phyloP scores from a whole-genome alignment of 768 basidiomycete genomes.

The Lactarius hengduanensis region DNA sequence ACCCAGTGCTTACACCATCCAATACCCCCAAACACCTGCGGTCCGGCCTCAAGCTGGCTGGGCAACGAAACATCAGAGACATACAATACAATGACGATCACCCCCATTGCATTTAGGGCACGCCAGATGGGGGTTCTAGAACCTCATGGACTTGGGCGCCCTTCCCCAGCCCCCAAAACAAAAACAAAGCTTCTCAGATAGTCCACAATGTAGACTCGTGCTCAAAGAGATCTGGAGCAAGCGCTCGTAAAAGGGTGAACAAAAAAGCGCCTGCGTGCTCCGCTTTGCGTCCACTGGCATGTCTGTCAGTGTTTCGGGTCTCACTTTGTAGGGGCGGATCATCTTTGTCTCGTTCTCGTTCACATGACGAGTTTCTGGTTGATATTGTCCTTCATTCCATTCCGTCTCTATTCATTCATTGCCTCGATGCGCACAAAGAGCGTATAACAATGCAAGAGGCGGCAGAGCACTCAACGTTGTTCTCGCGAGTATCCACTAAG shows the following conservation, averaged over 20 bases:
- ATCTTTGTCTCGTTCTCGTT: background rate
- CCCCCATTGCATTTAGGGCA: background rate
- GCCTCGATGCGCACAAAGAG: background rate
- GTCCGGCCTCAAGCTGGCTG: background rate
- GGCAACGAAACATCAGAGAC: background rate
- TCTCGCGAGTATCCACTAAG: background rate
- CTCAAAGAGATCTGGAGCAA: background rate
- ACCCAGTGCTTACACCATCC: background rate
- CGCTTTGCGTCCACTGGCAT: background rate
- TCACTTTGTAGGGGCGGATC: background rate
- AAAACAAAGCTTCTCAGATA: background rate
- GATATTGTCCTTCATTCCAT: background rate
- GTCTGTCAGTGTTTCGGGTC: background rate
- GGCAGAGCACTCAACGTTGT: background rate
- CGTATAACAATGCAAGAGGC: background rate
- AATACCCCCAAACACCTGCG: background rate
- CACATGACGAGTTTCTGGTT: background rate
- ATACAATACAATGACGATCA: background rate
- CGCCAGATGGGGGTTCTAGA: background rate
- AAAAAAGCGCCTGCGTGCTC: background rate
- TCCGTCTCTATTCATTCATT: background rate
- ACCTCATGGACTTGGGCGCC: background rate
- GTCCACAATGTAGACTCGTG: background rate
- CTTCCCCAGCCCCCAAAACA: background rate
- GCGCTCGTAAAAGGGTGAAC: background rate